Base-by-base conservation (phyloP, 2,329 filamentous ascomycete species). In the Amylocarpus encephaloides region DNA sequence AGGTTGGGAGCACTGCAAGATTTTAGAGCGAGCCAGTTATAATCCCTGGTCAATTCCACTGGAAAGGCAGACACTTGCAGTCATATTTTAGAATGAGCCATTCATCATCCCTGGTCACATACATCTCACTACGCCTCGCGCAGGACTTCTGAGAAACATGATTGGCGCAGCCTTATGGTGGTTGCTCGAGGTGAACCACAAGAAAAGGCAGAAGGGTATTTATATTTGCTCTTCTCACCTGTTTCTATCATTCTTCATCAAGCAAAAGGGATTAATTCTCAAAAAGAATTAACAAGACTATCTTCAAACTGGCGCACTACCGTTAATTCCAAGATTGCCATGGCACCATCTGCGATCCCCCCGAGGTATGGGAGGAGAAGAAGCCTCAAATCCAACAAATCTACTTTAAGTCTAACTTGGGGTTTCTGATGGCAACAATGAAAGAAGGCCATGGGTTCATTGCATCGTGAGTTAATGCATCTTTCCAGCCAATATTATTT, bases 341-440 rank as follows among this genome's bases (percentile, higher is more conserved):
- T 22, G 15, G 15, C 38, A 22, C 18, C 38, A 19, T 22, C 38
- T 1, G 18, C 11, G 1, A 18, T 22, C 18, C 13, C n/a, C 13
- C 38, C 38, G 38, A 45, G 18, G 29, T 19, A 30, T 45, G 43
- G 43, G 43, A 45, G 5, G 43, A 29, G 16, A 15, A 16, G 26
- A 45, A 45, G 19, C n/a, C n/a, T 11, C 33, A 9, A 5, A 32
- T 45, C 12, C 16, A 18, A 15, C 43, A 45, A 19, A 29, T 45
- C 43, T 45, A 45, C 32, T 35, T 45, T 35, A 29, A 45, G 10
- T 45, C 43, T 13, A 45, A 29, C 11, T 32, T 45, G 29, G n/a
- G 12, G 22, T 34, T 19, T 16, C 16, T 45, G 29, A 45, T 45
- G 43, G 43, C 33, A 13, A 32, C 18, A 13, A 45, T 45, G 43